Conservation (phyloP, 2,329 filamentous ascomycete genomes). For the Graphilbum fragrans region DNA sequence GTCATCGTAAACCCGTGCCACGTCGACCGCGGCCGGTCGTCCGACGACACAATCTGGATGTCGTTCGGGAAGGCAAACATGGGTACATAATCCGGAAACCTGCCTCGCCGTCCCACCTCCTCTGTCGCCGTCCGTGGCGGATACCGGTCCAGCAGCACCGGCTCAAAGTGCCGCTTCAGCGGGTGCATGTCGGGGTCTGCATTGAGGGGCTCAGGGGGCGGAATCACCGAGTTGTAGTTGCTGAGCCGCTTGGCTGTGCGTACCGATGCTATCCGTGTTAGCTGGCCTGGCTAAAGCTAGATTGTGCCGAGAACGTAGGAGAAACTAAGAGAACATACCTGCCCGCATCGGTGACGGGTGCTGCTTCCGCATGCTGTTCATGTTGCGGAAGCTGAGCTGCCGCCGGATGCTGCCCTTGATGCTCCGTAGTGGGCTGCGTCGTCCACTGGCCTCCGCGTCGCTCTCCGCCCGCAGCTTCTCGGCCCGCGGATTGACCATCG, state of each 20-base stretch:
- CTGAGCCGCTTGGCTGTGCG: conserved; percentile 82
- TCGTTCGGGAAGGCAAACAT: conserved; percentile 99
- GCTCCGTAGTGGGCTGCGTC: conserved; percentile 42
- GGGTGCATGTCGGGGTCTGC: conserved; percentile 91
- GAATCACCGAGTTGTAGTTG: conserved; percentile 97
- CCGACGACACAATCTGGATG: conserved; percentile 90
- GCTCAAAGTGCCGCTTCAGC: conserved; percentile 85
- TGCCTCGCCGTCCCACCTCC: conserved; percentile 66
- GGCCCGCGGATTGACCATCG: conserved; percentile 66
- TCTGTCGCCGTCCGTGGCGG: conserved; percentile 73
- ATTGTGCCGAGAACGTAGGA: not conserved
- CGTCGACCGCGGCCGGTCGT: conserved; percentile 86
- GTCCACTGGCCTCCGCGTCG: conserved; percentile 30
- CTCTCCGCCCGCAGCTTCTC: conserved; percentile 76
- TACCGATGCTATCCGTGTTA: conserved; percentile 33
- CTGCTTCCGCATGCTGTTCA: conserved; percentile 88
- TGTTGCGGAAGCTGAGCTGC: conserved; percentile 85
- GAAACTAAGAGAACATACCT: conserved; percentile 32
- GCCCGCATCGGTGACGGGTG: conserved; percentile 63
- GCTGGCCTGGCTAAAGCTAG: not conserved
- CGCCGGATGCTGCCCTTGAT: conserved; percentile 79
- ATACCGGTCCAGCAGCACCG: conserved; percentile 89
- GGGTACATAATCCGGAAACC: conserved; percentile 92
- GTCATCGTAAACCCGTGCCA: conserved; percentile 99
- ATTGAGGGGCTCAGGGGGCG: conserved; percentile 80